Evolutionary conservation across 305 asterid genomes (phyloP).

Genomic region (Fraxinus paxiana): DNA sequence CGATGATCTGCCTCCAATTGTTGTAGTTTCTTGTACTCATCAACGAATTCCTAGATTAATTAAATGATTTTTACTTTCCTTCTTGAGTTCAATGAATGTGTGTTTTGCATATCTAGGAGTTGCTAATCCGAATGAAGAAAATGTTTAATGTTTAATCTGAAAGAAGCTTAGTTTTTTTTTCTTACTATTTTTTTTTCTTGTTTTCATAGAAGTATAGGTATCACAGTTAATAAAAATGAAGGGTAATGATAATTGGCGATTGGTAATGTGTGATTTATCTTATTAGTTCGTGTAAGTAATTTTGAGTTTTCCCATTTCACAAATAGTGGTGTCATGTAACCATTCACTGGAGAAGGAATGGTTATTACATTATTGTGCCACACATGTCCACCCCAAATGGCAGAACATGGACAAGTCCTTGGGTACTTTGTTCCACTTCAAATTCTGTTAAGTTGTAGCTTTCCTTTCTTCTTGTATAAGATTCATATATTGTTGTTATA

Average conservation of each 20-base stretch:
- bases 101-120: not conserved
- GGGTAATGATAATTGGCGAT: not conserved
- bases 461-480: not conserved
- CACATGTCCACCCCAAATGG: not conserved
- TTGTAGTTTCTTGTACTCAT: not conserved
- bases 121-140: not conserved
- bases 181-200: not conserved
- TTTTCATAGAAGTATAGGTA: not conserved
- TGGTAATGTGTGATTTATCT: not conserved
- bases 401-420: not conserved
- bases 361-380: not conserved
- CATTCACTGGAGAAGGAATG: not conserved
- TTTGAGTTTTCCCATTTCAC: not conserved
- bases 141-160: not conserved
- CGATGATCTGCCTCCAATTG: not conserved
- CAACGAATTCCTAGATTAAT: not conserved
- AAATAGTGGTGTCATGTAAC: not conserved
- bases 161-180: not conserved
- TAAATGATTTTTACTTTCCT: not conserved
- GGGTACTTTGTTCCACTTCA: constrained; percentile 1
- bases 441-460: constrained; percentile 3
- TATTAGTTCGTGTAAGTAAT: not conserved
- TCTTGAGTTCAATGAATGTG: not conserved
- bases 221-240: not conserved
- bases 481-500: constrained; percentile 1